Percentiles rank a stretch among this genome's conserved stretches.
These are phyloP conservation scores for Pseudogymnoascus sp. DNA, from an alignment of 2,329 filamentous ascomycete species.

Conservation along the genomic window DNA sequence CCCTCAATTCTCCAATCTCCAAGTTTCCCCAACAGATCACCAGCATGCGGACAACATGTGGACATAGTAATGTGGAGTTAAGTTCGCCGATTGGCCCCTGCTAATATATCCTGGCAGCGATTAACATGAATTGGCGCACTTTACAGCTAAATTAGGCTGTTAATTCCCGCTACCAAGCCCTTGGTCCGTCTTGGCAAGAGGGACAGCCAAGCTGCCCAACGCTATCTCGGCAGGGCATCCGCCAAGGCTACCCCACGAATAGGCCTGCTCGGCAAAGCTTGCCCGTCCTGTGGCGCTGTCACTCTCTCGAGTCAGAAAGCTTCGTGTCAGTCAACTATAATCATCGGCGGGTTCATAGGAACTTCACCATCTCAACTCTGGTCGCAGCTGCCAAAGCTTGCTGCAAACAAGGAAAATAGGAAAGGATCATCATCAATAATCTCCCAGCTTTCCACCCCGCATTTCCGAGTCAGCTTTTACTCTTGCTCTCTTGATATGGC, in stretches of 20 bases:
- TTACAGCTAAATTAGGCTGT: background rate
- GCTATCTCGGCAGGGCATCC: background rate
- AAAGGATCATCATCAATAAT: background rate
- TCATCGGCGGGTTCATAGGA: background rate
- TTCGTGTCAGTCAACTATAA: background rate
- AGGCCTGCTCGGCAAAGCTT: background rate
- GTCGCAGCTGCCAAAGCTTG: background rate
- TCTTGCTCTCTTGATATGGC: background rate
- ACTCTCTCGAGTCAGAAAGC: background rate
- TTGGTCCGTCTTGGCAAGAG: background rate
- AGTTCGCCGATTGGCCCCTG: background rate
- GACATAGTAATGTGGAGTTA: background rate
- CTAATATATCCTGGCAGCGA: background rate
- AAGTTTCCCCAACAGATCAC: background rate
- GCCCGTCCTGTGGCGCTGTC: background rate
- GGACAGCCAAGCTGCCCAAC: background rate
- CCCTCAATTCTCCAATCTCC: background rate
- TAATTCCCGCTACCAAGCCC: background rate
- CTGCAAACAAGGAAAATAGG: background rate
- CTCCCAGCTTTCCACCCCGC: background rate
- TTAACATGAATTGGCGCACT: background rate
- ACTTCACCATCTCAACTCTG: background rate
- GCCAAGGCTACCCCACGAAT: background rate
- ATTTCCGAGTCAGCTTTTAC: background rate
- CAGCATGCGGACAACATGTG: background rate